Percentiles rank a stretch among this genome's conserved stretches.
phyloP scores from a whole-genome alignment of 345 rosid species.

The Psidium guajava region DNA sequence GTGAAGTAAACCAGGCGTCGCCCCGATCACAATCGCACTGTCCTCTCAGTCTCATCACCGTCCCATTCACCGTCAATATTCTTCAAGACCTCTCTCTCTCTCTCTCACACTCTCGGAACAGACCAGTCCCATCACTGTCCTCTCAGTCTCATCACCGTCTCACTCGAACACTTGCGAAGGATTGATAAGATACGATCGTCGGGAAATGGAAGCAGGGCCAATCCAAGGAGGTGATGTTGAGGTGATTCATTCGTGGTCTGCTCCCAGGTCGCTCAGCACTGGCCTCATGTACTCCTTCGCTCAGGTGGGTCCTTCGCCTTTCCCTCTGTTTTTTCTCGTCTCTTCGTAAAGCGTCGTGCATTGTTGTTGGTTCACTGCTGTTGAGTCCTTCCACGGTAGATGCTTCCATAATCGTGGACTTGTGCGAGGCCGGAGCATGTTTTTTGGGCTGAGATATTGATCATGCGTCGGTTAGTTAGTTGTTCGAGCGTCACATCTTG shows the following conservation, averaged over 20 bases:
- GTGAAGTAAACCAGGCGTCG: not conserved
- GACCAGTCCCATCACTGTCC: not conserved
- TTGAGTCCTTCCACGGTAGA: not conserved
- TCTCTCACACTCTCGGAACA: not conserved
- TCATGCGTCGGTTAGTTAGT: not conserved
- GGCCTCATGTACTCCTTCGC: constrained; percentile 81
- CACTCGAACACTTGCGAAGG: not conserved
- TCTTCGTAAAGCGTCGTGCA: not conserved
- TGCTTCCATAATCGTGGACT: not conserved
- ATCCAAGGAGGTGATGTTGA: not conserved
- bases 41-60: not conserved
- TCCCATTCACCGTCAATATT: not conserved
- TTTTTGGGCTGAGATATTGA: not conserved
- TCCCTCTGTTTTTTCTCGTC: not conserved
- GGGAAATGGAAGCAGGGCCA: not conserved
- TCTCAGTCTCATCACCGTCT: not conserved
- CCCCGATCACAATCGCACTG: not conserved
- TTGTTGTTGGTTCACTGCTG: not conserved
- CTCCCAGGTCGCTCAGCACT: constrained; percentile 92
- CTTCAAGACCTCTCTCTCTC: not conserved
- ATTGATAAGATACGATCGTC: not conserved
- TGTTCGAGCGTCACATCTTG: not conserved
- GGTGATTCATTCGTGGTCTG: constrained; percentile 81
- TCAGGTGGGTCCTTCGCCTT: constrained; percentile 26
- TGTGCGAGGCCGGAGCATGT: not conserved